These are phyloP conservation scores for Dothistroma septosporum DNA, from an alignment of 2,329 filamentous ascomycete genomes.

Conservation along the genomic window DNA sequence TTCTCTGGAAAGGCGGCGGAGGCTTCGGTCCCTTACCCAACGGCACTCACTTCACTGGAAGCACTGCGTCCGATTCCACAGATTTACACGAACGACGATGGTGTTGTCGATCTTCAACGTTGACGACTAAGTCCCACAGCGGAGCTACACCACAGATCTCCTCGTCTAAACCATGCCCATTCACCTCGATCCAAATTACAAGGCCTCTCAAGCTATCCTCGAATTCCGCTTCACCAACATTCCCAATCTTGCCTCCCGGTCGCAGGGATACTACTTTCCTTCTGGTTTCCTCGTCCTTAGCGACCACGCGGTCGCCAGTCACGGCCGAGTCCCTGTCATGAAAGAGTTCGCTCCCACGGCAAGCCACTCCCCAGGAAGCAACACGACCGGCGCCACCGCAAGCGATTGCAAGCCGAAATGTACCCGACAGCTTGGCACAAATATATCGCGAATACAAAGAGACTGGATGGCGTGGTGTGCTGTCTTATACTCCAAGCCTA, in stretches of 20 bases:
- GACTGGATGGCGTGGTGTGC: constrained; percentile 22
- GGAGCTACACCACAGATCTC: constrained; percentile 10
- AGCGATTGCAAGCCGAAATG: too few relatives aligned
- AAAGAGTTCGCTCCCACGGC: constrained; percentile 18
- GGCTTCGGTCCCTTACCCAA: constrained; percentile 21
- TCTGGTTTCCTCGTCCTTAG: constrained; percentile 12
- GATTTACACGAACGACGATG: constrained; percentile 15
- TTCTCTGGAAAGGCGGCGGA: constrained; percentile 25
- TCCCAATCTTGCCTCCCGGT: constrained; percentile 13
- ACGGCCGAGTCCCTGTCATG: constrained; percentile 21
- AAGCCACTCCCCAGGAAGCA: too few relatives aligned
- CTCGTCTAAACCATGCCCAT: constrained; percentile 19
- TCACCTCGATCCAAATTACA: background rate
- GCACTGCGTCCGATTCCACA: constrained; percentile 24
- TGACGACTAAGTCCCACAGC: constrained; percentile 14
- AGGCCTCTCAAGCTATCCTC: background rate
- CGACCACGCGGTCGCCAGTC: constrained; percentile 19
- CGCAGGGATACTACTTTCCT: constrained; percentile 22
- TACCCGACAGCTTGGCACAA: constrained; percentile 13
- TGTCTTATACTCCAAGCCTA: background rate
- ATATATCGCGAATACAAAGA: constrained; percentile 26
- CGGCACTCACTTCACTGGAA: constrained; percentile 25
- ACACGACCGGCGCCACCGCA: too few relatives aligned
- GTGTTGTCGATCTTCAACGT: constrained; percentile 26
- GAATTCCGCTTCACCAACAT: background rate